phyloP scores from a whole-genome alignment of 2,329 filamentous ascomycete species.

The Rosellinia necatrix region DNA sequence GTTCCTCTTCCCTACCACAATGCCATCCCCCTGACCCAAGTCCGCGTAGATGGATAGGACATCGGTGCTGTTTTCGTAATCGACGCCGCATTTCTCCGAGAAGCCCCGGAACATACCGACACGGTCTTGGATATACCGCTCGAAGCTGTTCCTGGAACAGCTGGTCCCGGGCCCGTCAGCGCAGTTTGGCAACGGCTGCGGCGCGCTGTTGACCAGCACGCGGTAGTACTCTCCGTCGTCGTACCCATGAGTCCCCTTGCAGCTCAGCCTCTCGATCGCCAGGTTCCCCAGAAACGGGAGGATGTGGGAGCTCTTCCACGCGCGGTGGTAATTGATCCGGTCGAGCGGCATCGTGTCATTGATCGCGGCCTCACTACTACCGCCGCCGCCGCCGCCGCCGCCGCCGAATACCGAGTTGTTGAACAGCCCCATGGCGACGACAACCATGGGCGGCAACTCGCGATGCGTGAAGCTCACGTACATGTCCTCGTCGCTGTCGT shows the following conservation, averaged over 20 bases:
- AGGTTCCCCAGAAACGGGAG: conserved; percentile 70
- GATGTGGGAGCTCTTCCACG: conserved; percentile 66
- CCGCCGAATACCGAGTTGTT: conserved; percentile 66
- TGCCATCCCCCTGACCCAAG: conserved; percentile 35
- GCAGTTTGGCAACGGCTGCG: conserved; percentile 49
- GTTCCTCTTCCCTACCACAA: conserved; percentile 38
- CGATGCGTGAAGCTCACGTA: conserved; percentile 73
- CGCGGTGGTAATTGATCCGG: conserved; percentile 65
- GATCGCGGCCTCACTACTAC: conserved; percentile 51
- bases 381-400: no score
- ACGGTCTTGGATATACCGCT: conserved; percentile 46
- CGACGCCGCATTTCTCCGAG: conserved; percentile 45
- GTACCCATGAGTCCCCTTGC: conserved; percentile 59
- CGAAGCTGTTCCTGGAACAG: conserved; percentile 48
- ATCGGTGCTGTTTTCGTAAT: conserved; percentile 40
- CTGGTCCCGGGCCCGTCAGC: conserved; percentile 50
- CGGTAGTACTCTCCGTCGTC: conserved; percentile 55
- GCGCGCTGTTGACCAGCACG: conserved; percentile 50
- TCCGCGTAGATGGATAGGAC: conserved; percentile 38
- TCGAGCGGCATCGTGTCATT: conserved; percentile 69
- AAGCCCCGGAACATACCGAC: conserved; percentile 47
- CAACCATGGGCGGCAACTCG: conserved; percentile 68
- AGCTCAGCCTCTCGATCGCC: conserved; percentile 68
- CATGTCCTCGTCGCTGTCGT: conserved; percentile 56
- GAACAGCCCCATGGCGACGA: conserved; percentile 71